These are phyloP conservation scores for Sarcodon sp. DNA, from an alignment of 768 basidiomycete species.

Conservation along the genomic window DNA sequence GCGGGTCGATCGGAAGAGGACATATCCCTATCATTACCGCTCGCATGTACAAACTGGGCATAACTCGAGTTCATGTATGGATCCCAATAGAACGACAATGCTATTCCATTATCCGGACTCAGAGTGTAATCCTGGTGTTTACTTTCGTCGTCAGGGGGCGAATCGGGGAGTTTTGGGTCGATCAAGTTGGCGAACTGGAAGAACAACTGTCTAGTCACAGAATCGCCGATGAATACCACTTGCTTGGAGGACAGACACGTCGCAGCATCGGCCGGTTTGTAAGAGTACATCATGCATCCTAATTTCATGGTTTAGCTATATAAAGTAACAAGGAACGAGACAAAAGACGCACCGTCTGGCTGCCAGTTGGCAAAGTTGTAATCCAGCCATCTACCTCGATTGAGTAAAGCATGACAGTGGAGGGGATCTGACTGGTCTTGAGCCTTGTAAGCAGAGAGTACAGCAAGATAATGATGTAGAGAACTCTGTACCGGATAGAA, in stretches of 20 bases:
- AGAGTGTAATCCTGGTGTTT: conserved; percentile 61
- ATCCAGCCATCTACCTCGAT: conserved; percentile 72
- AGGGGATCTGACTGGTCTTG: conserved; percentile 62
- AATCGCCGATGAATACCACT: conserved; percentile 77
- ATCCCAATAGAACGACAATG: conserved; percentile 68
- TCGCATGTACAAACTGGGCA: conserved; percentile 18
- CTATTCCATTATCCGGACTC: conserved; percentile 26
- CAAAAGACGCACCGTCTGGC: conserved; percentile 51
- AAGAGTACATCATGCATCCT: conserved; percentile 76
- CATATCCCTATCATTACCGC: background rate
- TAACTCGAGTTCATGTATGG: conserved; percentile 71
- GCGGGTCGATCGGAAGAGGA: conserved; percentile 28
- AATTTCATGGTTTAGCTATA: background rate
- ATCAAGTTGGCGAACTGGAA: conserved; percentile 56
- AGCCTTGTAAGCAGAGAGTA: background rate
- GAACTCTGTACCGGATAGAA: conserved; percentile 11
- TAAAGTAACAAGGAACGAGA: conserved; percentile 5
- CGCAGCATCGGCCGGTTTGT: conserved; percentile 38
- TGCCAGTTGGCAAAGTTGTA: conserved; percentile 63
- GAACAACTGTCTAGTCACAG: conserved; percentile 67
- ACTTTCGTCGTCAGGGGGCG: conserved; percentile 37
- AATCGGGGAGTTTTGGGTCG: conserved; percentile 41
- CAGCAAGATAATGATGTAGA: background rate
- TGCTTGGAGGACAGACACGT: conserved; percentile 45
- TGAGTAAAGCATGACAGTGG: conserved; percentile 61